Evolutionary conservation across 2,329 filamentous ascomycete species (phyloP).

Genomic region (Xylariaceae sp.): DNA sequence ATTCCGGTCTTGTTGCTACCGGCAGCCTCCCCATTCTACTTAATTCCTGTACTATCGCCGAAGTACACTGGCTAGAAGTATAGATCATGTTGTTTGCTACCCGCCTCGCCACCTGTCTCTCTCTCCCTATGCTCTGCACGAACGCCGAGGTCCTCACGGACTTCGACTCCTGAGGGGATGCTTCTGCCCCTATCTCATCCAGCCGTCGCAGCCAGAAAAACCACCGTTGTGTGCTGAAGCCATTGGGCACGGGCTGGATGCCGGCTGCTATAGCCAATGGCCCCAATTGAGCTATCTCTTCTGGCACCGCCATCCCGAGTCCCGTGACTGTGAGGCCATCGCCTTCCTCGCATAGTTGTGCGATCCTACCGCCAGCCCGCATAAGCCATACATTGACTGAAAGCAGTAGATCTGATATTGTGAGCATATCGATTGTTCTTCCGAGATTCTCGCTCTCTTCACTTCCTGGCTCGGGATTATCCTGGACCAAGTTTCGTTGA

Average conservation of each 20-base stretch:
- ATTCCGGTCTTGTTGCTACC: background rate
- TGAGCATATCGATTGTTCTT: conserved; percentile 20
- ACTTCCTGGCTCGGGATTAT: conserved; percentile 18
- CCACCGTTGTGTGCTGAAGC: conserved; percentile 22
- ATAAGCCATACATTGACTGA: conserved; percentile 19
- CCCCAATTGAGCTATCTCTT: conserved; percentile 14
- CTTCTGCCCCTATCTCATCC: conserved; percentile 21
- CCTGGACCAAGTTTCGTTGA: conserved; percentile 18
- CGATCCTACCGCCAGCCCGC: conserved; percentile 19
- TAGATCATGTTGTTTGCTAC: conserved; percentile 23
- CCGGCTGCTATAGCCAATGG: conserved; percentile 19
- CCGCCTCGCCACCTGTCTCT: conserved; percentile 20
- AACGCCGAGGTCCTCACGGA: conserved; percentile 14
- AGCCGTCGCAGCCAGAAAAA: conserved; percentile 23
- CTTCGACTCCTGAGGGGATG: conserved; percentile 10
- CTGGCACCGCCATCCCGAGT: conserved; percentile 11
- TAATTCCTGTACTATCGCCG: conserved; percentile 19
- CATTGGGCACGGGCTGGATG: conserved; percentile 11
- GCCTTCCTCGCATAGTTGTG: conserved; percentile 23
- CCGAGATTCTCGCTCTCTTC: conserved; percentile 22
- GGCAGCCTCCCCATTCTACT: conserved; percentile 20
- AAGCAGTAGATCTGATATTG: conserved; percentile 20
- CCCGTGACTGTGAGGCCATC: conserved; percentile 6
- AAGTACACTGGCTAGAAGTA: conserved; percentile 19
- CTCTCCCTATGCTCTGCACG: conserved; percentile 14